Conservation (phyloP, 768 basidiomycete genomes). For the Cystoderma amianthinum region DNA sequence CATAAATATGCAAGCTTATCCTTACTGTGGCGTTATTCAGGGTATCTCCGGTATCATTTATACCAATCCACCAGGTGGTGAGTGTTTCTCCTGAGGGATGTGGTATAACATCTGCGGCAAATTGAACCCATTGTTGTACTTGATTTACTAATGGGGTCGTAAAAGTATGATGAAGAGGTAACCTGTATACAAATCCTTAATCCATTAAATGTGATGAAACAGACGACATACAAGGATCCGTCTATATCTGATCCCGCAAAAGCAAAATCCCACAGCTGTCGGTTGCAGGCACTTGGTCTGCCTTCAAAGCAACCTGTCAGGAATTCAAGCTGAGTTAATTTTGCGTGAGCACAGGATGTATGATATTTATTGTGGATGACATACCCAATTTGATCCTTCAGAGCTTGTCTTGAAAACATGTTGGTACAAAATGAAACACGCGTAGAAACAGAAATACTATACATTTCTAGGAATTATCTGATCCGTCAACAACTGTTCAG, state of each 20-base stretch:
- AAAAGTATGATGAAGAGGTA: constrained; percentile 41
- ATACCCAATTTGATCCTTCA: constrained; percentile 47
- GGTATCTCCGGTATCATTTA: constrained; percentile 51
- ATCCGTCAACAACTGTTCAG: constrained; percentile 29
- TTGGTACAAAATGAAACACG: background rate
- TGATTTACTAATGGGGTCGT: constrained; percentile 40
- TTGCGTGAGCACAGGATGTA: no score
- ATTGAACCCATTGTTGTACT: constrained; percentile 40
- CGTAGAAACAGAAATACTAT: constrained; percentile 8
- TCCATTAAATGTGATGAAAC: background rate
- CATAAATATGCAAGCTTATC: background rate
- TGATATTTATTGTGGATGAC: no score
- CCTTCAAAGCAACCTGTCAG: constrained; percentile 45
- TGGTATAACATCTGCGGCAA: constrained; percentile 36
- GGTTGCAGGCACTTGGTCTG: constrained; percentile 30
- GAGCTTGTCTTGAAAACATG: constrained; percentile 36
- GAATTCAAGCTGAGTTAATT: constrained; percentile 44
- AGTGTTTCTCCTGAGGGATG: constrained; percentile 35
- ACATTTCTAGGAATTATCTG: constrained; percentile 41
- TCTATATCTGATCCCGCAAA: constrained; percentile 48
- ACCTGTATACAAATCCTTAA: constrained; percentile 15
- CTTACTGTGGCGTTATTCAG: constrained; percentile 28
- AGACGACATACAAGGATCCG: constrained; percentile 22
- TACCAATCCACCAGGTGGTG: constrained; percentile 53
- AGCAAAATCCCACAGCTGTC: constrained; percentile 49